phyloP scores from a whole-genome alignment of 805 yeast genomes.

The Cyberlindnera nakhonratchasimensis region DNA sequence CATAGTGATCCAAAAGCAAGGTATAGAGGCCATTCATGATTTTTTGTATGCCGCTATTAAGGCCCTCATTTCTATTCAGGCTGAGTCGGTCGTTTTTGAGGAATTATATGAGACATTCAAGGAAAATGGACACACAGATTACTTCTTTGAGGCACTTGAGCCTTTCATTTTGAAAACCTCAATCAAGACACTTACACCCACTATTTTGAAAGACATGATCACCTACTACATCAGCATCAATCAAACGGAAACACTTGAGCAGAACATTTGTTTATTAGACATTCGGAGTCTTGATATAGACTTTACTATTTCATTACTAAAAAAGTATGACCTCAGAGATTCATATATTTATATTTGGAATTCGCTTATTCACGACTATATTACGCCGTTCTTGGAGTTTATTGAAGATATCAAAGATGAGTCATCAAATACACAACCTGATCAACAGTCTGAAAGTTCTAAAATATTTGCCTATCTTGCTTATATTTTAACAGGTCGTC shows the following conservation, averaged over 20 bases:
- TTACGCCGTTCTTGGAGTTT: conserved; percentile 66
- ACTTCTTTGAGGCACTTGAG: conserved; percentile 53
- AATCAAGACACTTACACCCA: conserved; percentile 55
- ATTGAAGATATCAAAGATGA: conserved; percentile 34
- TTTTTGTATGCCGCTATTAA: conserved; percentile 38
- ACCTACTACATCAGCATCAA: conserved; percentile 39
- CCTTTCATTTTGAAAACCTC: conserved; percentile 45
- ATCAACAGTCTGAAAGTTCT: conserved; percentile 17
- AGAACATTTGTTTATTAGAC: conserved; percentile 67
- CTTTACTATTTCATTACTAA: conserved; percentile 62
- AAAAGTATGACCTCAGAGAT: conserved; percentile 52
- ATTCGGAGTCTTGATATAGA: conserved; percentile 72
- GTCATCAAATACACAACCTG: not conserved
- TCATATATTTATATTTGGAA: conserved; percentile 72
- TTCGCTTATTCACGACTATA: conserved; percentile 61
- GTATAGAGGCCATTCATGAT: conserved; percentile 27
- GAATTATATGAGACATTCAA: conserved; percentile 43
- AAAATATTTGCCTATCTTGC: conserved; percentile 61
- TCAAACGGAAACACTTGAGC: conserved; percentile 53
- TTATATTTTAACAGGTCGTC: conserved; percentile 69
- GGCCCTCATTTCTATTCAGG: conserved; percentile 37
- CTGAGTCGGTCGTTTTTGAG: conserved; percentile 39
- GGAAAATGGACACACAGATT: conserved; percentile 23
- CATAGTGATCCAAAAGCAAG: conserved; percentile 8
- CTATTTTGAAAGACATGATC: conserved; percentile 59